phyloP scores from a whole-genome alignment of 2,329 filamentous ascomycete species.

The Arthrobotrys pseudoclavata region DNA sequence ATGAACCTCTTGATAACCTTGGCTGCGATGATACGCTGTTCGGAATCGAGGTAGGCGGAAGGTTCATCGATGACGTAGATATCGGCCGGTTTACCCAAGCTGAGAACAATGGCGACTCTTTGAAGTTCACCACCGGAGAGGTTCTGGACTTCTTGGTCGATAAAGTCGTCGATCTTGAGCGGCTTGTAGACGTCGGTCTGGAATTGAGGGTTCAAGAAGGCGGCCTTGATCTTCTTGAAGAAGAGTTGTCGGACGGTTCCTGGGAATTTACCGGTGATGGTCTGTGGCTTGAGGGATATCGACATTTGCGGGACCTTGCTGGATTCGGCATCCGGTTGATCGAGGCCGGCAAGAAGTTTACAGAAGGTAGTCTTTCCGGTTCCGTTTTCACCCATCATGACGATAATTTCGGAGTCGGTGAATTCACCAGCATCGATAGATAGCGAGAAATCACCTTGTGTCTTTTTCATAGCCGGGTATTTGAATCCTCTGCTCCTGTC shows the following conservation, averaged over 20 bases:
- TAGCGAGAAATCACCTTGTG: constrained; percentile 87
- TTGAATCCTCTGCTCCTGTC: constrained; percentile 87
- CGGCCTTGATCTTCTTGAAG: constrained; percentile 99
- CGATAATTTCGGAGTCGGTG: constrained; percentile 97
- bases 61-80: constrained; percentile 99
- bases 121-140: constrained; percentile 99
- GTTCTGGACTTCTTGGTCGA: constrained; percentile 99
- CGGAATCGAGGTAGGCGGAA: constrained; percentile 95
- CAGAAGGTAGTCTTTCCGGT: constrained; percentile 99
- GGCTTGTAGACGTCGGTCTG: constrained; percentile 99
- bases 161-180: constrained; percentile 98
- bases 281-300: constrained; percentile 99
- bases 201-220: constrained; percentile 97
- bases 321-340: constrained; percentile 84
- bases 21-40: constrained; percentile 97
- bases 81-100: constrained; percentile 94
- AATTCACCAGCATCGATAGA: constrained; percentile 85
- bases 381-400: constrained; percentile 99
- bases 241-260: constrained; percentile 97
- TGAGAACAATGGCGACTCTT: constrained; percentile 96
- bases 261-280: constrained; percentile 97
- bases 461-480: constrained; percentile 94
- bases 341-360: constrained; percentile 90
- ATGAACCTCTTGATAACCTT: constrained; percentile 99
- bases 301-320: constrained; percentile 89